Evolutionary conservation across 2,329 filamentous ascomycete genomes (phyloP).

Genomic region (Neoarthrinium moseri): DNA sequence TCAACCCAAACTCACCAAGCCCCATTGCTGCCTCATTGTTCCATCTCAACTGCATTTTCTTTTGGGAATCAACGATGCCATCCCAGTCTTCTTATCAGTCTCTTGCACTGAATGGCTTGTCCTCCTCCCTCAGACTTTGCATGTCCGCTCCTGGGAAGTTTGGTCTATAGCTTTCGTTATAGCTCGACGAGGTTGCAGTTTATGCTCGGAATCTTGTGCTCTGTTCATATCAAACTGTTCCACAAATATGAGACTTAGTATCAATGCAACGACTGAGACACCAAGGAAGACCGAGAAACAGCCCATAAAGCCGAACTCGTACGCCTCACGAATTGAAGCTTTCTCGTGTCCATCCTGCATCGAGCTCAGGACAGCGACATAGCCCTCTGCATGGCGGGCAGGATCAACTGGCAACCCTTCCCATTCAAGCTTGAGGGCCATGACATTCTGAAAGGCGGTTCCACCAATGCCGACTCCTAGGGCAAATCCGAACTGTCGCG

Average conservation of each 20-base stretch:
- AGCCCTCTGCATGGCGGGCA: constrained; percentile 22
- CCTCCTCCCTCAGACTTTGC: too few species aligned
- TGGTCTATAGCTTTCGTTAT: too few species aligned
- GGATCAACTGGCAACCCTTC: constrained; percentile 28
- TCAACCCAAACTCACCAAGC: too few species aligned
- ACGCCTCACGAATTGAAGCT: not conserved
- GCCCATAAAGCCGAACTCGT: not conserved
- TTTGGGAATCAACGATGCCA: too few species aligned
- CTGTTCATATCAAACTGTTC: not conserved
- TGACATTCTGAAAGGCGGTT: constrained; percentile 39
- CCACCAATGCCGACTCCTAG: constrained; percentile 38
- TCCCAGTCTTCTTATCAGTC: too few species aligned
- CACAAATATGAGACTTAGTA: not conserved
- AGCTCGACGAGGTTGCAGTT: too few species aligned
- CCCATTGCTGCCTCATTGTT: too few species aligned
- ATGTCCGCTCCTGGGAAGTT: too few species aligned
- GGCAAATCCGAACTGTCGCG: constrained; percentile 37
- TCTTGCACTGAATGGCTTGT: too few species aligned
- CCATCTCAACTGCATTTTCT: too few species aligned
- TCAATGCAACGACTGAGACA: not conserved
- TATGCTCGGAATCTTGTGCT: not conserved
- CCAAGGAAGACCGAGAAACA: not conserved
- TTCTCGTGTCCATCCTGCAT: not conserved
- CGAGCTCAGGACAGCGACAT: constrained; percentile 11
- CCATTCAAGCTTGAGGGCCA: constrained; percentile 28